phyloP scores from a whole-genome alignment of 768 basidiomycete genomes.

The Neoboletus brunneissimus region DNA sequence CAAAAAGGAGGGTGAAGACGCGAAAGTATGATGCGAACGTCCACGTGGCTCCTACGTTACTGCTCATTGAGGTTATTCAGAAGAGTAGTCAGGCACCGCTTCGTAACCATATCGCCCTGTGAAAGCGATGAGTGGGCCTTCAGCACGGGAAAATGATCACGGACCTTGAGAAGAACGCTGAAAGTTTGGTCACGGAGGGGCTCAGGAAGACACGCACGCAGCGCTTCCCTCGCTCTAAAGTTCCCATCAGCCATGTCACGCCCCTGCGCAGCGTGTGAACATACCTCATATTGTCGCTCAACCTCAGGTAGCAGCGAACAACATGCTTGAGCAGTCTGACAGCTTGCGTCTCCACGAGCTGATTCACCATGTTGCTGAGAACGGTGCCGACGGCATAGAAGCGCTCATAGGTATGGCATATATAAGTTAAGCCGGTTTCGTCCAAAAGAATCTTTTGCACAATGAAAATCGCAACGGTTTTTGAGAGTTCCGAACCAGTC shows the following conservation, averaged over 20 bases:
- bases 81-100: conserved; percentile 86
- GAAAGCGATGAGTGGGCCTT: conserved; percentile 12
- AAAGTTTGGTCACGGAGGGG: conserved; percentile 94
- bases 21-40: conserved; percentile 5
- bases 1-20: conserved; percentile 14
- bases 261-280: conserved; percentile 26
- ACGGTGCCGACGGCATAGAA: conserved; percentile 99
- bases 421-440: conserved; percentile 96
- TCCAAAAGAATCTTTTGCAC: conserved; percentile 98
- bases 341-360: conserved; percentile 96
- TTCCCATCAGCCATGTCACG: conserved; percentile 12
- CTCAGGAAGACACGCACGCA: conserved; percentile 93
- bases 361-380: conserved; percentile 97
- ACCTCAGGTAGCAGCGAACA: conserved; percentile 91
- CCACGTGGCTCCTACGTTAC: conserved; percentile 23
- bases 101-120: conserved; percentile 97
- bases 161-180: conserved; percentile 81
- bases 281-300: conserved; percentile 94
- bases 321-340: conserved; percentile 96
- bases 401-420: conserved; percentile 99
- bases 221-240: conserved; percentile 86
- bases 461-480: conserved; percentile 99
- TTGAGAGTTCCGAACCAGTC: conserved; percentile 96
- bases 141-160: conserved; percentile 10
- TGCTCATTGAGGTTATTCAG: conserved; percentile 84